Evolutionary conservation across 2,329 filamentous ascomycete genomes (phyloP).

Genomic region (Neodidymelliopsis sp.): DNA sequence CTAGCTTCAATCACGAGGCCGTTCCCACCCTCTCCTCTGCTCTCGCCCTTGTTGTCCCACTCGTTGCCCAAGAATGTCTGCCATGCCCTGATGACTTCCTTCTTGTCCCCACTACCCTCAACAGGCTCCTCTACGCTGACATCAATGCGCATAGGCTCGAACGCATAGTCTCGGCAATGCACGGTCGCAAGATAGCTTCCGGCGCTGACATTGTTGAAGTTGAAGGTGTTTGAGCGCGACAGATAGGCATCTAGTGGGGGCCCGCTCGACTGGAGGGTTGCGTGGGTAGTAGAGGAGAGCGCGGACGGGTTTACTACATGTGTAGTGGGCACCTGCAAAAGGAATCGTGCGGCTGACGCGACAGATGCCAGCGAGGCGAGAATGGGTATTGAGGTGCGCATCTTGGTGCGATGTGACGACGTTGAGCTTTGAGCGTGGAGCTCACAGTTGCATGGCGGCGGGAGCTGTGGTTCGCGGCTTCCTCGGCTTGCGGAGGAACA

Average conservation of each 20-base stretch:
- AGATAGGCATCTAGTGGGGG: slow-evolving; percentile 67
- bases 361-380: slow-evolving; percentile 53
- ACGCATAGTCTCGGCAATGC: slow-evolving; percentile 75
- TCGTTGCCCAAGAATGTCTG: slow-evolving; percentile 89
- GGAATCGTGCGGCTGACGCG: slow-evolving; percentile 54
- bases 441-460: slow-evolving; percentile 3
- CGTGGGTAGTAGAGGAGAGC: slow-evolving; percentile 66
- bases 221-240: slow-evolving; percentile 72
- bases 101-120: slow-evolving; percentile 41
- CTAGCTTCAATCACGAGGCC: slow-evolving; percentile 66
- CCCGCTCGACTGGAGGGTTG: slow-evolving; percentile 68
- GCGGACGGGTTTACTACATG: slow-evolving; percentile 54
- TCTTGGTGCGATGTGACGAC: slow-evolving; percentile 18
- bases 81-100: slow-evolving; percentile 69
- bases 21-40: slow-evolving; percentile 54
- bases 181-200: slow-evolving; percentile 86
- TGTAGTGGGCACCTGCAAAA: slow-evolving; percentile 60
- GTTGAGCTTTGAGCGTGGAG: slow-evolving; percentile 9
- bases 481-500: slow-evolving; percentile 11
- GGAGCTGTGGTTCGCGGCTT: slow-evolving; percentile 14
- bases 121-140: slow-evolving; percentile 54
- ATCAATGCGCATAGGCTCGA: slow-evolving; percentile 83
- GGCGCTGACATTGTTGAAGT: slow-evolving; percentile 74
- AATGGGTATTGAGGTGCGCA: slow-evolving; percentile 47
- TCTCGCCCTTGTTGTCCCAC: slow-evolving; percentile 85